Percentiles rank a stretch among this genome's conserved stretches.
Evolutionary conservation across 164 flowering plant species (phyloP).

Genomic region (Stephania cephalantha): DNA sequence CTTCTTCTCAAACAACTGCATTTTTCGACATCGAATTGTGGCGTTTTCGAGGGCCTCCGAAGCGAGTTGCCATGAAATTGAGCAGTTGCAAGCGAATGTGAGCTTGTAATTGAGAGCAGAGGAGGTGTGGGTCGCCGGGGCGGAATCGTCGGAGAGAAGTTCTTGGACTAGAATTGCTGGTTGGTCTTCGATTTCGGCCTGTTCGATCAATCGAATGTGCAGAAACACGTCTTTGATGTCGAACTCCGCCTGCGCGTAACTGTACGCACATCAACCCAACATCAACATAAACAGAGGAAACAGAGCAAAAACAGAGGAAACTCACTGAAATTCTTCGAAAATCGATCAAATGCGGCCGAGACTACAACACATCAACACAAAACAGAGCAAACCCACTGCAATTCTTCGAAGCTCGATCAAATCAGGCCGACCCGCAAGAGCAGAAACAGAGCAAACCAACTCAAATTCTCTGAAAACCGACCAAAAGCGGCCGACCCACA

Average conservation of each 20-base stretch:
- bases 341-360: not conserved
- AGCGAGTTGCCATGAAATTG: conserved; percentile 74
- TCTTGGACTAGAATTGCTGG: conserved; percentile 75
- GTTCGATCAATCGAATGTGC: conserved; percentile 75
- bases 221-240: conserved; percentile 92
- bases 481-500: too few relatives aligned
- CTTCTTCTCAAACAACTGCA: conserved; percentile 90
- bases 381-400: too few relatives aligned
- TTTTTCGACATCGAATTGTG: conserved; percentile 76
- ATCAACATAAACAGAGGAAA: not conserved
- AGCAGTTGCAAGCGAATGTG: conserved; percentile 75
- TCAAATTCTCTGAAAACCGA: too few relatives aligned
- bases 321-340: not conserved
- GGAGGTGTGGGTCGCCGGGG: conserved; percentile 38
- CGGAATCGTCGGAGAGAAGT: conserved; percentile 25
- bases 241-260: conserved; percentile 86
- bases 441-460: too few relatives aligned
- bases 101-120: conserved; percentile 55
- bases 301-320: not conserved
- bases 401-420: too few relatives aligned
- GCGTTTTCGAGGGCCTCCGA: conserved; percentile 67
- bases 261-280: conserved; percentile 19
- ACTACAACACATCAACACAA: too few relatives aligned
- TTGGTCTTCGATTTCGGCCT: conserved; percentile 52
- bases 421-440: too few relatives aligned